Conservation (phyloP, 148 eudicot species). For the Euryodendron excelsum region DNA sequence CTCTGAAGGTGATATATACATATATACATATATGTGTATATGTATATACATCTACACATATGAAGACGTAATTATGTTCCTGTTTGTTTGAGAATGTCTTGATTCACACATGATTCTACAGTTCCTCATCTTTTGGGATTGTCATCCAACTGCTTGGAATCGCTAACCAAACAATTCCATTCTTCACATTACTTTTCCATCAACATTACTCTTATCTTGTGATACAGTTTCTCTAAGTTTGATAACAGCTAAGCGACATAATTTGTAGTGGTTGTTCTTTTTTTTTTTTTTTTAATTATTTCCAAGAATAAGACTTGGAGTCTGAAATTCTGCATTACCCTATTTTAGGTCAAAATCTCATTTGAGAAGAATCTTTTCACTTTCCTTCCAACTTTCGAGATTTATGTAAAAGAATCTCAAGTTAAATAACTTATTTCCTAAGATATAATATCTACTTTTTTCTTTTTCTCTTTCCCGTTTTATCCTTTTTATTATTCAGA, state of each 20-base stretch:
- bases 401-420: too few species aligned
- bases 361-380: too few species aligned
- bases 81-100: background rate
- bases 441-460: background rate
- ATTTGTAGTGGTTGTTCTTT: too few species aligned
- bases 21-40: too few species aligned
- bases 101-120: background rate
- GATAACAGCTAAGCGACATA: background rate
- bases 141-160: background rate
- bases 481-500: background rate
- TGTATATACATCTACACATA: too few species aligned
- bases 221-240: background rate
- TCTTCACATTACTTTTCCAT: background rate
- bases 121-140: background rate
- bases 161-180: conserved; percentile 2
- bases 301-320: too few species aligned
- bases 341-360: too few species aligned
- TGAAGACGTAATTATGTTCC: background rate
- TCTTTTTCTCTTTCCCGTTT: background rate
- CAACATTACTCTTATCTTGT: background rate
- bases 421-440: too few species aligned
- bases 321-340: too few species aligned
- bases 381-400: background rate
- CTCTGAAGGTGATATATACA: too few species aligned
- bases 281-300: too few species aligned